Conservation (phyloP, 768 basidiomycete species). For the Auricularia sp. region DNA sequence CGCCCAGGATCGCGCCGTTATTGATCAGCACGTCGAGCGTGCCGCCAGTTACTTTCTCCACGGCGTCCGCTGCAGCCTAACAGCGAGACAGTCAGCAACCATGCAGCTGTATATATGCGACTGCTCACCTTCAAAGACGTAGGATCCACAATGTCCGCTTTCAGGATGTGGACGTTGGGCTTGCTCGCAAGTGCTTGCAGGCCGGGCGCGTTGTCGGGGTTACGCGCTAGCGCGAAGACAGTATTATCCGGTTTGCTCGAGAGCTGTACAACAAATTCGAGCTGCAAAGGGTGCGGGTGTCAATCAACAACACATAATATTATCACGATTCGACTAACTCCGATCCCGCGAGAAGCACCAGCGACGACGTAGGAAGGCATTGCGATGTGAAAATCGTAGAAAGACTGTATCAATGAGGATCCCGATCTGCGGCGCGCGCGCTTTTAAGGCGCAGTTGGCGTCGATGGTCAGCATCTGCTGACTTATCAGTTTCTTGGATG, state of each 20-base stretch:
- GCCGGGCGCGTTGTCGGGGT: no score
- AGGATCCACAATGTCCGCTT: background rate
- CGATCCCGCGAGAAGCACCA: no score
- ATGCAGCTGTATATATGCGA: background rate
- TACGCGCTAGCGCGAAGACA: background rate
- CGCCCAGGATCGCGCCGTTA: conserved; percentile 20
- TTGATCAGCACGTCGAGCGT: conserved; percentile 29
- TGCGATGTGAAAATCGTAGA: no score
- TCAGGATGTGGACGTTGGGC: background rate
- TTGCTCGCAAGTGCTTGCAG: background rate
- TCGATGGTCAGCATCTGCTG: no score
- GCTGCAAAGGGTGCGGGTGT: background rate
- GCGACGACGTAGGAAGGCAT: no score
- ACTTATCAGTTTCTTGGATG: no score
- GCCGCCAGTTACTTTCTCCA: conserved; percentile 15
- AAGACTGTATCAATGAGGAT: no score
- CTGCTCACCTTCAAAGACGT: background rate
- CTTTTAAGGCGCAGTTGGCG: no score
- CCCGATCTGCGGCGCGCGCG: no score
- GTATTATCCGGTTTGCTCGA: background rate
- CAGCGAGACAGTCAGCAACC: background rate
- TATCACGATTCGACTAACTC: background rate
- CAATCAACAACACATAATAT: background rate
- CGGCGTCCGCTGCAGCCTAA: conserved; percentile 10
- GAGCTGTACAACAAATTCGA: background rate